Conservation (phyloP, 2,329 filamentous ascomycete species). For the Dactylellina sp. region DNA sequence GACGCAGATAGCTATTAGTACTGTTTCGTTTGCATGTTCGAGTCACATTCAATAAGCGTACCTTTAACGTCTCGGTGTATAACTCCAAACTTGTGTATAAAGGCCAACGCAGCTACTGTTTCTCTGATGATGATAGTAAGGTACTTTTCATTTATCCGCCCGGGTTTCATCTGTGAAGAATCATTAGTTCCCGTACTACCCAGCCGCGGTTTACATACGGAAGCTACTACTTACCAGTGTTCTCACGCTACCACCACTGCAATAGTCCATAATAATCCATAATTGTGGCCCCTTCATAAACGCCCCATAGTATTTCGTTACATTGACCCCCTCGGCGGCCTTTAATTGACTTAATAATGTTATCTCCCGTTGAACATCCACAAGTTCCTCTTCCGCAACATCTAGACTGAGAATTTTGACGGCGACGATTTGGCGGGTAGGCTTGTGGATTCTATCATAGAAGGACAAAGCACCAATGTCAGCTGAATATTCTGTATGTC, state of each 20-base stretch:
- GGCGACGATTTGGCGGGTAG: conserved; percentile 71
- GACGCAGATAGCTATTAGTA: not conserved
- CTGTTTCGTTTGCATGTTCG: not conserved
- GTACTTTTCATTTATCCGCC: conserved; percentile 77
- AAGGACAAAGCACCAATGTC: conserved; percentile 2
- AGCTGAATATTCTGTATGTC: conserved; percentile 2
- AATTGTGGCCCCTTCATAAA: conserved; percentile 81
- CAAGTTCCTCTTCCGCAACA: conserved; percentile 78
- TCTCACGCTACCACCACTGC: conserved; percentile 83
- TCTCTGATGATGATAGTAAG: conserved; percentile 76
- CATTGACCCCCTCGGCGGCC: conserved; percentile 79
- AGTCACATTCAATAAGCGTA: conserved; percentile 57
- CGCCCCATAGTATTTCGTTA: conserved; percentile 84
- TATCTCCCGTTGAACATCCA: conserved; percentile 77
- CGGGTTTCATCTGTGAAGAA: conserved; percentile 72
- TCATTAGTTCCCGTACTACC: conserved; percentile 45
- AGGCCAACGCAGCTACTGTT: conserved; percentile 74
- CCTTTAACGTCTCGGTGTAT: conserved; percentile 80
- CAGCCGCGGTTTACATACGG: conserved; percentile 64
- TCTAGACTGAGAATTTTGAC: conserved; percentile 89
- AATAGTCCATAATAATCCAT: conserved; percentile 91
- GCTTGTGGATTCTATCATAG: conserved; percentile 58
- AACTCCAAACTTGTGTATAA: conserved; percentile 76
- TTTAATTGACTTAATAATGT: conserved; percentile 78
- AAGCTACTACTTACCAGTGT: conserved; percentile 69